Conservation (phyloP, 2,329 filamentous ascomycete genomes). For the Calonectria multiphialidica region DNA sequence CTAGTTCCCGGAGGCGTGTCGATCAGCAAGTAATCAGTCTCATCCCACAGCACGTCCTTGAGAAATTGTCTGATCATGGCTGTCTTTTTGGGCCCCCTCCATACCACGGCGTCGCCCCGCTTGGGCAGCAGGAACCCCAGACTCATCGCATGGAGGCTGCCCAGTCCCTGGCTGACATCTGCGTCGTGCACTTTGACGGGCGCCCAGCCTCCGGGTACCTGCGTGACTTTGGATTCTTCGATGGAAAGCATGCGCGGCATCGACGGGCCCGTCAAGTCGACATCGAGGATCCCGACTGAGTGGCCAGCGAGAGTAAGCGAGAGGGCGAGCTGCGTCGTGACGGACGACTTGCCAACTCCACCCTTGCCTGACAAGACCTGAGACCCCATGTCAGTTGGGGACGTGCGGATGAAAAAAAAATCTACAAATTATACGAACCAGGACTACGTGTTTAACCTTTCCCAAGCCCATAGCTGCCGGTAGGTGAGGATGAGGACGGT, state of each 20-base stretch:
- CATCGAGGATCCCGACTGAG: slow-evolving; percentile 93
- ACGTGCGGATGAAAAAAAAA: not conserved
- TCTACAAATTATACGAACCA: slow-evolving; percentile 62
- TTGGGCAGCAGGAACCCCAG: slow-evolving; percentile 89
- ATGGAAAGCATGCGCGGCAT: slow-evolving; percentile 96
- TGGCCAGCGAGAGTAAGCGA: slow-evolving; percentile 87
- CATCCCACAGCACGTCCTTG: slow-evolving; percentile 88
- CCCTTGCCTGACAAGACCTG: slow-evolving; percentile 94
- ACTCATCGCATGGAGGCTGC: slow-evolving; percentile 86
- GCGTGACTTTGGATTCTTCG: slow-evolving; percentile 88
- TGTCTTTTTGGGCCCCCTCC: slow-evolving; percentile 98
- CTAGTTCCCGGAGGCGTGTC: slow-evolving; percentile 97
- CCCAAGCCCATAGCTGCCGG: slow-evolving; percentile 49
- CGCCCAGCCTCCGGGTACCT: slow-evolving; percentile 92
- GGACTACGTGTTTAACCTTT: slow-evolving; percentile 81
- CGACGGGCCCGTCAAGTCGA: slow-evolving; percentile 95
- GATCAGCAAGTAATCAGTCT: slow-evolving; percentile 91
- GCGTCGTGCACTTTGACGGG: slow-evolving; percentile 85
- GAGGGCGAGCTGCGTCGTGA: slow-evolving; percentile 96
- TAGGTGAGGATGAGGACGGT: not conserved
- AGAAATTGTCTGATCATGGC: slow-evolving; percentile 99
- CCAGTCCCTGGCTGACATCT: slow-evolving; percentile 63
- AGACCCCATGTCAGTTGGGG: slow-evolving; percentile 29
- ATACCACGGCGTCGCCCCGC: slow-evolving; percentile 92
- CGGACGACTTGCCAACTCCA: slow-evolving; percentile 96